These are phyloP conservation scores for Salix suchowensis DNA, from an alignment of 345 rosid species.

Conservation along the genomic window DNA sequence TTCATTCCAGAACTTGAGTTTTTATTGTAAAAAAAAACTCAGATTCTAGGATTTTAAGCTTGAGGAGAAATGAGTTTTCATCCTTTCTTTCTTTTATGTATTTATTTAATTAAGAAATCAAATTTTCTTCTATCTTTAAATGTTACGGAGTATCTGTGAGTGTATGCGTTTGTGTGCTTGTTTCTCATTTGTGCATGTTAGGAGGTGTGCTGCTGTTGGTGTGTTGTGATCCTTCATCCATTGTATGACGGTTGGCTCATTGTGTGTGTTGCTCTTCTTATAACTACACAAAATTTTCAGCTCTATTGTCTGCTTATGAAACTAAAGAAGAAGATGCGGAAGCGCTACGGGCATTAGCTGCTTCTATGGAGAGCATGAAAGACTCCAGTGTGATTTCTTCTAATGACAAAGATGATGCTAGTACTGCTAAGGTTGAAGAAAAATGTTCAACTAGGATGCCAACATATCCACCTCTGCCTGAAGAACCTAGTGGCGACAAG, in stretches of 20 bases:
- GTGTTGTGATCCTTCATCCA: background rate
- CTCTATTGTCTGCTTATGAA: conserved; percentile 32
- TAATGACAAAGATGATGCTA: conserved; percentile 14
- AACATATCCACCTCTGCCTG: conserved; percentile 74
- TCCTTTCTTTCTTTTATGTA: background rate
- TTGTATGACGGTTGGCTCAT: background rate
- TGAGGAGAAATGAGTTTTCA: background rate
- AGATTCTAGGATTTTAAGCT: background rate
- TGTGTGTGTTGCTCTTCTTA: background rate
- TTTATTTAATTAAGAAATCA: background rate
- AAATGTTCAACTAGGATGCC: conserved; percentile 34
- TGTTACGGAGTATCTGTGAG: background rate
- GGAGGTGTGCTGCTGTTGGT: background rate
- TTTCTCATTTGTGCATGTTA: background rate
- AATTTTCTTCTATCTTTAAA: background rate
- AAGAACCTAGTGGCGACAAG: conserved; percentile 81
- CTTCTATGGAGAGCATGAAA: conserved; percentile 50
- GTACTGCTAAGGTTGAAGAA: conserved; percentile 37
- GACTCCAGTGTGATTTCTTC: conserved; percentile 27
- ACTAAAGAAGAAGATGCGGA: conserved; percentile 56
- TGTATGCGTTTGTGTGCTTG: background rate
- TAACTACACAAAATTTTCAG: conserved; percentile 6
- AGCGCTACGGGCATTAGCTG: conserved; percentile 54
- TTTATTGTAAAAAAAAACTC: background rate
- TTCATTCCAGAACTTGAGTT: background rate